A percentile compares a stretch with the other conserved stretches of the same genome.
Evolutionary conservation across 2,329 filamentous ascomycete genomes (phyloP).

Genomic region (Microsporum ferrugineum): DNA sequence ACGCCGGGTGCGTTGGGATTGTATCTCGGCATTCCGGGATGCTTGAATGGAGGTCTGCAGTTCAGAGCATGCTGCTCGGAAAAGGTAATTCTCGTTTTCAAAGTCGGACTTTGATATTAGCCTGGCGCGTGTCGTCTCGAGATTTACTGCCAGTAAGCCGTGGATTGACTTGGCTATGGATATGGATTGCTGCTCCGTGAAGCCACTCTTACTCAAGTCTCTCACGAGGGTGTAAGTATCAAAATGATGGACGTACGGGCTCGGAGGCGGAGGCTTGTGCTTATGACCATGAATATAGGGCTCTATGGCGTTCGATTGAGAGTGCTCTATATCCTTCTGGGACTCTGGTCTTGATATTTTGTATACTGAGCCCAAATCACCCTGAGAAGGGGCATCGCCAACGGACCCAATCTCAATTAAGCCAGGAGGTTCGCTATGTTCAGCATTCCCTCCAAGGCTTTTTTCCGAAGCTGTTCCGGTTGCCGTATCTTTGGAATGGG

Average conservation of each 20-base stretch:
- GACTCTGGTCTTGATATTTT: background rate
- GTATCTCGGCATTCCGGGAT: constrained; percentile 62
- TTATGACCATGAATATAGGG: background rate
- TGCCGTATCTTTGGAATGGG: background rate
- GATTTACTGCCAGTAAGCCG: constrained; percentile 61
- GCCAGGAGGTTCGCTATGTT: background rate
- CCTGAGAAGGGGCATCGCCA: background rate
- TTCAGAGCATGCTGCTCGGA: constrained; percentile 86
- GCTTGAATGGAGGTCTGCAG: constrained; percentile 77
- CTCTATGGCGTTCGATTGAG: background rate
- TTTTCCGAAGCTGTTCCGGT: background rate
- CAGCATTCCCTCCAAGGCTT: background rate
- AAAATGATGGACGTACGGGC: constrained; percentile 77
- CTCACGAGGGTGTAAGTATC: constrained; percentile 86
- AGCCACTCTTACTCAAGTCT: constrained; percentile 60
- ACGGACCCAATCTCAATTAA: background rate
- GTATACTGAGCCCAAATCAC: background rate
- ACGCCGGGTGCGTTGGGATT: constrained; percentile 70
- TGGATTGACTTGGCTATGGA: constrained; percentile 89
- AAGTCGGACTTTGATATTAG: constrained; percentile 85
- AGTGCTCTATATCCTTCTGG: background rate
- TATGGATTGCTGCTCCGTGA: constrained; percentile 61
- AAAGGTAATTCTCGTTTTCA: constrained; percentile 90
- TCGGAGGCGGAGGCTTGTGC: constrained; percentile 28
- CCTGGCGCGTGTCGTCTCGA: constrained; percentile 66